These are phyloP conservation scores for Cyclotella atomus DNA, from an alignment of 108 stramenopile genomes.

Conservation along the genomic window DNA sequence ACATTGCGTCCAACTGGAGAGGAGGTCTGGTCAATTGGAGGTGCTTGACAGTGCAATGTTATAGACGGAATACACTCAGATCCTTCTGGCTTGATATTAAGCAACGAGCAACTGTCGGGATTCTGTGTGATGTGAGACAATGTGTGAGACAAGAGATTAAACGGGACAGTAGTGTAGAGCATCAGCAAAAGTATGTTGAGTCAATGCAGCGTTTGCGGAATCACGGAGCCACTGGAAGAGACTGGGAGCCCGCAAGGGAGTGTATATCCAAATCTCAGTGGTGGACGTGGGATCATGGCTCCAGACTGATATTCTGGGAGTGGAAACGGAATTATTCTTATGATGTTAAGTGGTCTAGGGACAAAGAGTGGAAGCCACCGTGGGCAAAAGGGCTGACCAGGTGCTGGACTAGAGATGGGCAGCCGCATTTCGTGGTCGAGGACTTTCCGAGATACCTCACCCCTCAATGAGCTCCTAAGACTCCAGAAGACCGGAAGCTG, in stretches of 20 bases:
- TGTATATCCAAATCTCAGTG: constrained; percentile 23
- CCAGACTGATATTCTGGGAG: constrained; percentile 45
- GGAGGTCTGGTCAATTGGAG: no score
- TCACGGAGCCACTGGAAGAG: neutral
- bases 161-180: neutral
- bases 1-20: no score
- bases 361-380: no score
- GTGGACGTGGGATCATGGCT: constrained; percentile 54
- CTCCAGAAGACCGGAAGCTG: neutral
- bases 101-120: no score
- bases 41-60: no score
- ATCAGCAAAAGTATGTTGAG: neutral
- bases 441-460: neutral
- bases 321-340: constrained; percentile 37
- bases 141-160: no score
- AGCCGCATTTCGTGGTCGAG: constrained; percentile 9
- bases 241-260: constrained; percentile 13
- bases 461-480: neutral
- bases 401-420: constrained; percentile 24
- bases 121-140: no score
- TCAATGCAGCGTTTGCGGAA: neutral
- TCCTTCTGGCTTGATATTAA: no score
- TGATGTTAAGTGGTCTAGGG: no score
- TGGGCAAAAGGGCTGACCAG: no score
- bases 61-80: no score